Evolutionary conservation across 805 yeast species (phyloP), one percentile per base, ranked within the genome.

Genomic region (Saturnispora halmiae): DNA sequence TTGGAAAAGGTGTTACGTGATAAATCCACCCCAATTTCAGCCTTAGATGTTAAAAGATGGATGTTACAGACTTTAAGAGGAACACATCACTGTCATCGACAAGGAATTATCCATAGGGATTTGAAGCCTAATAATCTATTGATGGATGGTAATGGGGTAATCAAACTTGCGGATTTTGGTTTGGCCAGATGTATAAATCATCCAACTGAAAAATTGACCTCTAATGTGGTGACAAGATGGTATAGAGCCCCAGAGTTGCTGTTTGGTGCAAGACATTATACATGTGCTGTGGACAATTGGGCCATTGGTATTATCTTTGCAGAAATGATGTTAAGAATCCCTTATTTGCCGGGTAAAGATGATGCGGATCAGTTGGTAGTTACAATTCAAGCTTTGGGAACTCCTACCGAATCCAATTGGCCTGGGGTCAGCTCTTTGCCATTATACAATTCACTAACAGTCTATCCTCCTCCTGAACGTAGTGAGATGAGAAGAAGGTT

Each of bases 191-290:
- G 88, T 2, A 65, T 85, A 43, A 90, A 94, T 0, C 70, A 79
- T 19, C 84, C 88, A 0, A 75, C 77, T 44, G 92, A 82, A 48
- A 73, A 70, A 34, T 65, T 92, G 58, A 84, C 97, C 0, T 83
- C 95, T 2, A 90, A 88, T 47, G 99, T 92, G 4, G 98, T 92
- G 2, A 92, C 99, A 2, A 65, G 97, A 45, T 92, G 99, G 99
- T 92, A 92, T 60, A 67, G 97, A 41, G 95, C 97, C 0, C 99
- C 99, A 0, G 99, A 92, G 54, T 65, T 92, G 35, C 64, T 92
- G 19, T 75, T 90, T 46, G 96, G 96, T 1, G 82, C 96, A 0
- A 72, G 80, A 36, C 92, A 86, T 58, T 92, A 92, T 54, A 81
- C 95, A 0, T 80, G 79, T 2, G 94, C 94, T 0, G 74, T 92